phyloP scores from a whole-genome alignment of 305 asterid genomes.

The Rubia peregrina region DNA sequence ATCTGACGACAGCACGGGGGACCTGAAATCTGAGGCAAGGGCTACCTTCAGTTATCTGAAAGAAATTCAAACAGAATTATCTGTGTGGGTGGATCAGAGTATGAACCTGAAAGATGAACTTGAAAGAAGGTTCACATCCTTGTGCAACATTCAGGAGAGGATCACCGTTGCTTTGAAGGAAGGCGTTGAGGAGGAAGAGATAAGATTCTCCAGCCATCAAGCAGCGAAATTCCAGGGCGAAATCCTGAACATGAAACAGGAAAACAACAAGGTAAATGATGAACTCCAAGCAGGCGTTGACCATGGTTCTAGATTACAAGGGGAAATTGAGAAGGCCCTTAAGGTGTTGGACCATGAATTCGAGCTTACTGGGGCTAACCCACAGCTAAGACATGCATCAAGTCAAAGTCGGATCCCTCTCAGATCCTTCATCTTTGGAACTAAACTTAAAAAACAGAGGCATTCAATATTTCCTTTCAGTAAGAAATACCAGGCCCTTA shows the following conservation, averaged over 20 bases:
- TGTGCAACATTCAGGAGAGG: slow-evolving; percentile 76
- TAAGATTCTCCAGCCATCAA: slow-evolving; percentile 71
- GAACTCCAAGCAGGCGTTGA: slow-evolving; percentile 65
- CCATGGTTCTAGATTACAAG: slow-evolving; percentile 53
- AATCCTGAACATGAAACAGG: slow-evolving; percentile 85
- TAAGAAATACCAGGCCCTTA: slow-evolving; percentile 46
- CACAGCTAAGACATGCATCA: slow-evolving; percentile 40
- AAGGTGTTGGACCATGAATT: slow-evolving; percentile 51
- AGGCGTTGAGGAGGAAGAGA: slow-evolving; percentile 71
- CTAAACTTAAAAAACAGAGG: slow-evolving; percentile 59
- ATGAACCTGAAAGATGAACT: slow-evolving; percentile 57
- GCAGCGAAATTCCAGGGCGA: slow-evolving; percentile 97
- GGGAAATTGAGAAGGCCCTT: slow-evolving; percentile 53
- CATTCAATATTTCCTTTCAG: slow-evolving; percentile 63
- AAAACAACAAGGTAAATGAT: slow-evolving; percentile 64
- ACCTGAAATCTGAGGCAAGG: slow-evolving; percentile 59
- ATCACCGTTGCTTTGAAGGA: slow-evolving; percentile 61
- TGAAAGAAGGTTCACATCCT: slow-evolving; percentile 49
- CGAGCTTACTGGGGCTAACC: slow-evolving; percentile 43
- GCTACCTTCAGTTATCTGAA: slow-evolving; percentile 77
- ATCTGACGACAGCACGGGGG: slow-evolving; percentile 40
- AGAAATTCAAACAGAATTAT: slow-evolving; percentile 71
- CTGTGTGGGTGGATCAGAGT: slow-evolving; percentile 76
- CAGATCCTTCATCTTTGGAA: slow-evolving; percentile 69
- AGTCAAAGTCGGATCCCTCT: slow-evolving; percentile 52